Conservation (phyloP, 2,329 filamentous ascomycete species). For the Emergomyces orientalis region DNA sequence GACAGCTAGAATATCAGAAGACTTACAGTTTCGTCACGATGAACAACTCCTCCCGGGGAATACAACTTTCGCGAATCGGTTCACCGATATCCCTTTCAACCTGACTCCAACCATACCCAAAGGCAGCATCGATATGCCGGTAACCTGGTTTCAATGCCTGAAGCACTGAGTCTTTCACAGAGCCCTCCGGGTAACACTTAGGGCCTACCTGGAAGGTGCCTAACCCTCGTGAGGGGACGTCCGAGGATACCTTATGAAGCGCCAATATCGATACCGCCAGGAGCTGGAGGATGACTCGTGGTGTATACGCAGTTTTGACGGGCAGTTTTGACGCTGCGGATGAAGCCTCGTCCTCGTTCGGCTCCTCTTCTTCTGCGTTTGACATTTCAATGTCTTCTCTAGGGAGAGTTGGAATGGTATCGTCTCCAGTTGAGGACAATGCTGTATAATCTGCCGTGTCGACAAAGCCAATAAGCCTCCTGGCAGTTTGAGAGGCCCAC, state of each 20-base stretch:
- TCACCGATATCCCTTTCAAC: constrained; percentile 58
- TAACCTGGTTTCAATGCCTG: constrained; percentile 44
- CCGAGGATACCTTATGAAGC: constrained; percentile 10
- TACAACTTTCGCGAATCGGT: constrained; percentile 53
- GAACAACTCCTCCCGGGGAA: constrained; percentile 58
- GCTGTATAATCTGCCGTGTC: neutral
- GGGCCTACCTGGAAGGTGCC: constrained; percentile 12
- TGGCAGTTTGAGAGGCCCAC: neutral
- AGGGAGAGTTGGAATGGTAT: neutral
- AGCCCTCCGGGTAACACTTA: neutral
- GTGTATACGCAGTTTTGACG: neutral
- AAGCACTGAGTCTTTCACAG: constrained; percentile 41
- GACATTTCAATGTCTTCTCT: neutral
- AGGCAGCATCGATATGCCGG: constrained; percentile 45
- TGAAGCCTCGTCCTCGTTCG: neutral
- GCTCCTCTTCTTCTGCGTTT: neutral
- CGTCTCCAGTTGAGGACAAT: neutral
- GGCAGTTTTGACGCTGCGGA: neutral
- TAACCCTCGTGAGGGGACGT: constrained; percentile 9
- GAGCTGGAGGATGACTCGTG: constrained; percentile 12
- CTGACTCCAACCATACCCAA: constrained; percentile 37
- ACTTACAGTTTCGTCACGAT: constrained; percentile 54
- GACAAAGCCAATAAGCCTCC: neutral
- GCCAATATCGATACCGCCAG: constrained; percentile 9
- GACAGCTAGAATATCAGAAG: constrained; percentile 20